Conservation (phyloP, 2,329 filamentous ascomycete genomes). For the Ophiocordyceps sinensis region DNA sequence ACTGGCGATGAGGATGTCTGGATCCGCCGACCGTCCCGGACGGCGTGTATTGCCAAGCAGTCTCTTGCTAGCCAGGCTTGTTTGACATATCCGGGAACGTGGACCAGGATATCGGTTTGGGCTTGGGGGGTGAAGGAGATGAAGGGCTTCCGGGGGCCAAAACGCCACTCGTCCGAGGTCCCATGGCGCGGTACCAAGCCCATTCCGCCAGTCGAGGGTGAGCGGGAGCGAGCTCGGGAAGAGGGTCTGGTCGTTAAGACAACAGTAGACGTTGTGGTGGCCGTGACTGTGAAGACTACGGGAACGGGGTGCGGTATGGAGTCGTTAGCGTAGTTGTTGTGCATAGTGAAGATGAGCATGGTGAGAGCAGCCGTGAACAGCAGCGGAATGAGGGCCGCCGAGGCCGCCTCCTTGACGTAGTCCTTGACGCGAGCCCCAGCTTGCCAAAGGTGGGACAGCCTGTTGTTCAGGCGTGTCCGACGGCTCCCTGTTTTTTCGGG, state of each 20-base stretch:
- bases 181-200: conserved; percentile 15
- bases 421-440: conserved; percentile 4
- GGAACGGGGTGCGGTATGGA: not conserved
- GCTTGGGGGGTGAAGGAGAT: conserved; percentile 18
- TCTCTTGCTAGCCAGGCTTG: conserved; percentile 40
- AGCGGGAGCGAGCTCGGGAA: conserved; percentile 1
- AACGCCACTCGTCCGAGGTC: conserved; percentile 18
- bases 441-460: conserved; percentile 6
- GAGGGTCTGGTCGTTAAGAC: conserved; percentile 5
- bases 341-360: conserved; percentile 12
- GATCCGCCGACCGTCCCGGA: conserved; percentile 30
- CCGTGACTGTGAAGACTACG: conserved; percentile 8
- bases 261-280: conserved; percentile 6
- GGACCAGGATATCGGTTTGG: conserved; percentile 37
- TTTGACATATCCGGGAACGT: conserved; percentile 34
- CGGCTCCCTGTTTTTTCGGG: not conserved
- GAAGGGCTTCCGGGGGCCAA: conserved; percentile 16
- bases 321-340: conserved; percentile 9
- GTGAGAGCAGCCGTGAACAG: conserved; percentile 10
- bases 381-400: conserved; percentile 10
- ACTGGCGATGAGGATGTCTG: conserved; percentile 32
- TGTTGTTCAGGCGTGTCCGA: conserved; percentile 5
- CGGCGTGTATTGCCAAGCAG: conserved; percentile 41
- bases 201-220: conserved; percentile 8
- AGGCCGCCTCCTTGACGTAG: conserved; percentile 6